A percentile compares a stretch with the other conserved stretches of the same genome.
Conservation (phyloP, 306 rosid genomes). For the Fragaria ananassa region DNA sequence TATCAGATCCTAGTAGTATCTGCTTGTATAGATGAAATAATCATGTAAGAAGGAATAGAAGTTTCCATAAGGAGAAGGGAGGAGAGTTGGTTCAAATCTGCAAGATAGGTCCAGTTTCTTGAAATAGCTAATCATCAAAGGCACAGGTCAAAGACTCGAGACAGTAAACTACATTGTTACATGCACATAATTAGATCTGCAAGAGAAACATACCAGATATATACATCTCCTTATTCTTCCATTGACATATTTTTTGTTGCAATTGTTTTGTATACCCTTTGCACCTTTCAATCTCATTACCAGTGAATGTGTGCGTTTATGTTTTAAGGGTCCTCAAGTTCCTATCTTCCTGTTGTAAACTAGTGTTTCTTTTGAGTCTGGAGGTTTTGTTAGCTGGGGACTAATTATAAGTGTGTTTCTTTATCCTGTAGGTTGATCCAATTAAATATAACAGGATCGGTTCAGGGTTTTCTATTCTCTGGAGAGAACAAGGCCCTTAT, state of each 20-base stretch:
- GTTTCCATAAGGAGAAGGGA: not conserved
- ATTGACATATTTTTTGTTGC: not conserved
- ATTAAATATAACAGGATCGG: constrained; percentile 48
- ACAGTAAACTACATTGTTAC: not conserved
- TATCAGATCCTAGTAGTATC: no score
- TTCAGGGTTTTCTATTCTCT: constrained; percentile 55
- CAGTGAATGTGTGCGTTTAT: not conserved
- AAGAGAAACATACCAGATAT: not conserved
- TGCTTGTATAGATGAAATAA: not conserved
- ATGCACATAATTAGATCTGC: not conserved
- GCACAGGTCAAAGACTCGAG: not conserved
- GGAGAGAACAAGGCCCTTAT: constrained; percentile 65
- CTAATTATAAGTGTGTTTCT: not conserved
- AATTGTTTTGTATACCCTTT: not conserved
- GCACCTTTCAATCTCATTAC: not conserved
- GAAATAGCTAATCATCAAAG: not conserved
- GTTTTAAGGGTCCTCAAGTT: not conserved
- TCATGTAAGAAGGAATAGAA: not conserved
- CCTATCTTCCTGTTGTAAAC: not conserved
- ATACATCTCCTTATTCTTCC: not conserved
- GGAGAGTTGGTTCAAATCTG: not conserved
- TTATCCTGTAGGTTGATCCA: constrained; percentile 48
- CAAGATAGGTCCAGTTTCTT: not conserved
- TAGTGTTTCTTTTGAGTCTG: not conserved
- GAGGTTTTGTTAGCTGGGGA: not conserved